Base-by-base conservation (phyloP, 2,329 filamentous ascomycete genomes). In the Aspergillus sp. region DNA sequence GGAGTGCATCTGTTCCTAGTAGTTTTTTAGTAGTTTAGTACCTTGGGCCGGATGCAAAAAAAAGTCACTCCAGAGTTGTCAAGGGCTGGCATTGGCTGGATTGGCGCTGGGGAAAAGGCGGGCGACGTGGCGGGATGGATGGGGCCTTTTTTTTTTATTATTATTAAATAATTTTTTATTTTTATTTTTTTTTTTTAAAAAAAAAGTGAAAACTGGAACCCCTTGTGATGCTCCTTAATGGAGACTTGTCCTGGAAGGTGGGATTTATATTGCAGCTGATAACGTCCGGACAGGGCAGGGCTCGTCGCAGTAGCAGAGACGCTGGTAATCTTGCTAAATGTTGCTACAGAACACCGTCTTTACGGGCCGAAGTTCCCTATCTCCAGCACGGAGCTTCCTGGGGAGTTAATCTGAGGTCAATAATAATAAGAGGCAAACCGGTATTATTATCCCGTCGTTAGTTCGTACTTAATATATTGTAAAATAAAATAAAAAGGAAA, bases 331-430 rank as follows among this genome's bases (percentile, higher is more conserved):
- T 53, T 54, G 61, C 56, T 54, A 44, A 55, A 53, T 15, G 12
- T 15, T 36, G 13, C 13, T n/a, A 13, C 34, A 36, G 34, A 41
- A 44, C 59, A 53, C 51, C 55, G 57, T 41, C 48, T 44, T 56
- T 48, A 62, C 56, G 54, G 56, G 56, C 61, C 56, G 15, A 45
- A 43, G 48, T 52, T 56, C 48, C 48, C 51, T 52, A 30, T 38
- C 51, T 36, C 34, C n/a, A 36, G 32, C 13, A 13, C 32, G 13
- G 13, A 34, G 34, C 34, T 36, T 4, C 34, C 13, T 36, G 7
- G 34, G 34, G 12, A 36, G 34, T 36, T 36, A 36, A 36, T 36
- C 34, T 36, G 15, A 36, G 34, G 34, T 36, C 34, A 5, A 13
- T 36, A 36, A 36, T 36, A 36, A 36, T 36, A 36, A 13, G 15